These are phyloP conservation scores for Rhynchosporium graminicola DNA, from an alignment of 2,329 filamentous ascomycete species.

Conservation along the genomic window DNA sequence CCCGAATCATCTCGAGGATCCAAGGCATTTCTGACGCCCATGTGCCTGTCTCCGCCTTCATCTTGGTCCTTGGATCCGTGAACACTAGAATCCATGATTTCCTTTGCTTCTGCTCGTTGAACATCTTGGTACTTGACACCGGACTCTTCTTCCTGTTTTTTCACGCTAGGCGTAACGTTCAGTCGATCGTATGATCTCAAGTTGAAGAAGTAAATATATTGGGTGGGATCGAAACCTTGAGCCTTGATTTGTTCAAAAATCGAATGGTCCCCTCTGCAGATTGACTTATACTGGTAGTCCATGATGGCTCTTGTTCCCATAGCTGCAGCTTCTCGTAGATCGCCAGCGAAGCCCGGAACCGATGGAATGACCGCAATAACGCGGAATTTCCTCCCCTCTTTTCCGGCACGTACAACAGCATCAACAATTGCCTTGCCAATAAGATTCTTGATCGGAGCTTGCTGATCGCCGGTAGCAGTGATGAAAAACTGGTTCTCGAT, in stretches of 20 bases:
- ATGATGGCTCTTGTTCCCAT: conserved; percentile 91
- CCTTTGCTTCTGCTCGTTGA: conserved; percentile 83
- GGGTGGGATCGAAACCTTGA: conserved; percentile 71
- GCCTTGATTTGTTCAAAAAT: conserved; percentile 79
- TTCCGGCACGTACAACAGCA: conserved; percentile 76
- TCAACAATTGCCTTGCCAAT: conserved; percentile 91
- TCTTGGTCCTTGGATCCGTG: conserved; percentile 56
- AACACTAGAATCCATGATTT: conserved; percentile 77
- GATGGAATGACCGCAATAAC: conserved; percentile 90
- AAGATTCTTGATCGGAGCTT: conserved; percentile 81
- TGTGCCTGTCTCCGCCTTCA: conserved; percentile 48
- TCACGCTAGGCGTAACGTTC: conserved; percentile 75
- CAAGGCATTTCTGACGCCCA: conserved; percentile 45
- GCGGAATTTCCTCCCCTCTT: conserved; percentile 83
- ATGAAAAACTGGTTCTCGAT: conserved; percentile 99
- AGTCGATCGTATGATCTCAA: conserved; percentile 89
- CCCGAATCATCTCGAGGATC: conserved; percentile 38
- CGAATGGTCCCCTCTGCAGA: conserved; percentile 86
- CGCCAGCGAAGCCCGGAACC: conserved; percentile 91
- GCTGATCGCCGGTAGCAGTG: conserved; percentile 87
- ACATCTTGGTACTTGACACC: conserved; percentile 84
- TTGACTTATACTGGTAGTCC: conserved; percentile 96
- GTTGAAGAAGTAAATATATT: conserved; percentile 94
- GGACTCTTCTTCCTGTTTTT: conserved; percentile 75
- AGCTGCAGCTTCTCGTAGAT: conserved; percentile 80